Evolutionary conservation across 2,329 filamentous ascomycete species (phyloP).

Genomic region (Aspergillus thermomutatus): DNA sequence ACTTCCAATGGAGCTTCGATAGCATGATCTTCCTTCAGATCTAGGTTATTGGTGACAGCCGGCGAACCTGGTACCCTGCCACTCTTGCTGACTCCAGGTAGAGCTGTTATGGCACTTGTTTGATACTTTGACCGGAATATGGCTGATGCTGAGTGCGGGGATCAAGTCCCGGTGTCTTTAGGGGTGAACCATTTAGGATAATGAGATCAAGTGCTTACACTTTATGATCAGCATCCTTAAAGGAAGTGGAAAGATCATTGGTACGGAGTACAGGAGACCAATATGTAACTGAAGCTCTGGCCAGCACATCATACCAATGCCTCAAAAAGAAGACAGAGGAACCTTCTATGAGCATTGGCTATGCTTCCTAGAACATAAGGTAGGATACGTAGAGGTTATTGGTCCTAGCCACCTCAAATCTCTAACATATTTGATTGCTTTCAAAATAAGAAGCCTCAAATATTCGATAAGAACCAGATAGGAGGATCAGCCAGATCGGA

Average conservation of each 20-base stretch:
- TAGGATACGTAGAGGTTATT: neutral
- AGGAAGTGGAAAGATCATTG: neutral
- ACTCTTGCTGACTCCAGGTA: slow-evolving; percentile 8
- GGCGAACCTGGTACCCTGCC: slow-evolving; percentile 16
- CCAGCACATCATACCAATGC: neutral
- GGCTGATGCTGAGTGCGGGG: neutral
- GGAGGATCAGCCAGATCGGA: slow-evolving; percentile 24
- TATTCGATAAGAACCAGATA: slow-evolving; percentile 13
- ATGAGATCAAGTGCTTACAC: no score
- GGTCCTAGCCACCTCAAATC: neutral
- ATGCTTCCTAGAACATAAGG: neutral
- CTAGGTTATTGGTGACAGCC: slow-evolving; percentile 16
- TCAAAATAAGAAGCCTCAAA: slow-evolving; percentile 9
- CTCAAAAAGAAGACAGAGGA: neutral
- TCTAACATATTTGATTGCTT: neutral
- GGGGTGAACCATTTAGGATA: neutral
- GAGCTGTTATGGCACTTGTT: slow-evolving; percentile 10
- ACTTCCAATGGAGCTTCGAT: neutral
- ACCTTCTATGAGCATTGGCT: neutral
- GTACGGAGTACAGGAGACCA: neutral
- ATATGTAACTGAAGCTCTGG: neutral
- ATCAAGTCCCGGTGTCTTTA: neutral
- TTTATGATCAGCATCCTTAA: no score
- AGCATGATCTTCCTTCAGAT: slow-evolving; percentile 6
- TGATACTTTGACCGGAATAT: neutral